A percentile compares a stretch with the other conserved stretches of the same genome.
phyloP scores from a whole-genome alignment of 345 rosid genomes.

The Lagerstroemia speciosa region DNA sequence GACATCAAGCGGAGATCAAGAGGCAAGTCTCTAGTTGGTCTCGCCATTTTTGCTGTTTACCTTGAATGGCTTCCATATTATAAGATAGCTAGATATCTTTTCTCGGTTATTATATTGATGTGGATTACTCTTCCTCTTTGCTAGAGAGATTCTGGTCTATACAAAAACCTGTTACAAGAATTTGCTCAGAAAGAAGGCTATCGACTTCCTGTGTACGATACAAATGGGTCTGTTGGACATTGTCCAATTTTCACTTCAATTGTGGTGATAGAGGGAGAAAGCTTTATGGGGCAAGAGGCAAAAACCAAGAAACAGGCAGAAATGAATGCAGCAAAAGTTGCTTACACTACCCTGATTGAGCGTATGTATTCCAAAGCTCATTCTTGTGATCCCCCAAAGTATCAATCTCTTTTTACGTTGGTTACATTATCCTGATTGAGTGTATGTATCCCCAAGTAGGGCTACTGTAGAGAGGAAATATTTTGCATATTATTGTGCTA shows the following conservation, averaged over 20 bases:
- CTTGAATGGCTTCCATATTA: neutral
- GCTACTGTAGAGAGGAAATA: neutral
- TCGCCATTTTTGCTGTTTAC: neutral
- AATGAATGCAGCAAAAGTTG: conserved; percentile 33
- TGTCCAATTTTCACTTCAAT: conserved; percentile 24
- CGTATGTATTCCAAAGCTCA: conserved; percentile 12
- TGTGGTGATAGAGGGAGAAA: conserved; percentile 24
- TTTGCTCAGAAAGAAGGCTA: conserved; percentile 23
- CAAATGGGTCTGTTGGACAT: conserved; percentile 16
- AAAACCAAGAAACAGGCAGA: conserved; percentile 39
- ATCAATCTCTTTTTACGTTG: neutral
- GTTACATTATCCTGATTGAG: too few relatives aligned
- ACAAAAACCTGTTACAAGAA: conserved; percentile 40
- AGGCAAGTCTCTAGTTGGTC: conserved; percentile 18
- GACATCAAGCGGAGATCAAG: conserved; percentile 12
- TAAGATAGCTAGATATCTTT: neutral
- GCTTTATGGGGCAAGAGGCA: conserved; percentile 19
- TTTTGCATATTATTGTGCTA: too few relatives aligned
- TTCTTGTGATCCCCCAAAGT: neutral
- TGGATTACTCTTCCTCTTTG: neutral
- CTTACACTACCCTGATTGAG: conserved; percentile 20
- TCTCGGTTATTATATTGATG: neutral
- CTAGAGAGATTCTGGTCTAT: conserved; percentile 25
- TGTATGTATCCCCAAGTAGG: neutral
- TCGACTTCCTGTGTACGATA: conserved; percentile 24